Evolutionary conservation across 371 early-diverging fungal species (phyloP), one percentile per base, ranked within the genome.

Genomic region (Funneliformis caledonium): DNA sequence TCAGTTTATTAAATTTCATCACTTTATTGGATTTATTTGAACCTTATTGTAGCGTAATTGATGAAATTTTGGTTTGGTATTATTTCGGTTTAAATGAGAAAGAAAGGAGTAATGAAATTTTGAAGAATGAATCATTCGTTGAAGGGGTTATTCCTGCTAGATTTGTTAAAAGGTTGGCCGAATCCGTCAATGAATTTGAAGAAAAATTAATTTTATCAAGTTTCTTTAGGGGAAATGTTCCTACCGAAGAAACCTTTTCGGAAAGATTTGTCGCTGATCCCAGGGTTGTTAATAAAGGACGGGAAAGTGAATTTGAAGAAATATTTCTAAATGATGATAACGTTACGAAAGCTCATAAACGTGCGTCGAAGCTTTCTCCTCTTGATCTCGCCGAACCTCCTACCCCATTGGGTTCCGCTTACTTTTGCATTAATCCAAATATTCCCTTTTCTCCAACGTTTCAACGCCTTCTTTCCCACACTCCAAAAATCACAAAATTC

Each of bases 311-410:
- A 37, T 37, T 1, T 1, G 37, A 37, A 37, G 37, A 37, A 37
- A 37, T 37, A 9, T 47, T 70, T 4, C 45, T 22, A 1, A n/a
- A n/a, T 11, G 16, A 16, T 70, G 70, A 43, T 8, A 37, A 37
- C 59, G n/a, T 19, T 59, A 19, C 59, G 4, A 19, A 3, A 10
- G 47, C 43, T 70, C 6, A 10, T 19, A 10, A n/a, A n/a, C 8
- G 1, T 26, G 26, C 26, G 26, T 26, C 26, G 3, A 37, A 37
- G 3, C 77, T 47, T 52, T 64, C 50, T 22, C 65, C 77, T 52
- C 45, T 77, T 11, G 77, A 77, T 77, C n/a, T 22, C 14, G 77
- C 77, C 1, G 77, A 77, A 47, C 77, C 77, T 37, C 77, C 77
- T 19, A 77, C 77, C 10, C 77, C 77, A 16, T n/a, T 77, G 33